Evolutionary conservation across 78 protist species (phyloP), one percentile per base, ranked within the genome.

Genomic region (Pelomyxa schiedti): DNA sequence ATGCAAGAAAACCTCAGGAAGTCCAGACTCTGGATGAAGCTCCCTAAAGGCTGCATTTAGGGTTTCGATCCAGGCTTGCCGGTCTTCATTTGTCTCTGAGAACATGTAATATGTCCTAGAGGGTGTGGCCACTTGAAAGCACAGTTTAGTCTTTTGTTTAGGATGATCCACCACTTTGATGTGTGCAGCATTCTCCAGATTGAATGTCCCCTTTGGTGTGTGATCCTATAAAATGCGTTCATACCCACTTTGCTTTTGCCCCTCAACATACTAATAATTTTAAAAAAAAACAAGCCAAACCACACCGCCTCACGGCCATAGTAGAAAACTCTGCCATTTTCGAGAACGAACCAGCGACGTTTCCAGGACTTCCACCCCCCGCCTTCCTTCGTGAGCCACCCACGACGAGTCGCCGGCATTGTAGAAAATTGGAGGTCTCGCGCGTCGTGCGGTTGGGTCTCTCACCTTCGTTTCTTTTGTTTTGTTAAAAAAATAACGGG

Each of bases 301-400:
- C 58, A 16, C 58, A 47, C 58, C 32, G 32, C 58, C 58, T 47
- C 58, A 16, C 16, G 16, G 58, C 32, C 58, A 16, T 24, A 47
- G 58, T 47, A 47, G 58, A 16, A 16, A 16, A 47, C 58, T 47
- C 16, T 16, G 58, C 16, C 32, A 16, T 47, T 16, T 16, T 47
- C 58, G 58, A 47, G 58, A 16, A 47, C 58, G 42, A 78, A 84
- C 82, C 74, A 84, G 68, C 89, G 74, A 36, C 75, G 66, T 63
- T 84, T 84, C 89, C 89, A 84, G 64, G 81, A 70, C 43, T 84
- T 84, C 35, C 74, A 77, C 35, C 82, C 74, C n/a, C 89, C 89
- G 40, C 89, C 89, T 69, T 84, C 82, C 69, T 84, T 84, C 0
- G 89, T 84, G 35, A 84, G 74, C 30, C 28, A 84, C 39, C 89